Evolutionary conservation across 1,284 basidiomycete genomes (phyloP).

Genomic region (Hemileia vastatrix): DNA sequence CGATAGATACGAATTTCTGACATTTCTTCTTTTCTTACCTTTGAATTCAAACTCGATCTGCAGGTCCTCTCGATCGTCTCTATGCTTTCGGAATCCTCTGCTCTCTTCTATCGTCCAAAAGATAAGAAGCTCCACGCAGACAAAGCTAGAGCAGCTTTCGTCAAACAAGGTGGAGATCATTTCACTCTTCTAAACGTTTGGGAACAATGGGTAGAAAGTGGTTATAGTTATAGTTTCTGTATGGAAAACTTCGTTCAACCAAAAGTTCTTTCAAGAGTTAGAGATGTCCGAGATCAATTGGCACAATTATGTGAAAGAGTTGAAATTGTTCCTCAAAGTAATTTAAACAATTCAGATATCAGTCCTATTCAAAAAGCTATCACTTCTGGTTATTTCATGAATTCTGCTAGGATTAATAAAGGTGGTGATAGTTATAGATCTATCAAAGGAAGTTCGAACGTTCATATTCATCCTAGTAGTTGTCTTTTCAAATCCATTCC

Average conservation of each 20-base stretch:
- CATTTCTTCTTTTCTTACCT: background rate
- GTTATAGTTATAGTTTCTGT: background rate
- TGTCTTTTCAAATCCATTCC: background rate
- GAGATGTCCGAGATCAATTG: background rate
- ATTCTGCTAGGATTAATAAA: constrained; percentile 31
- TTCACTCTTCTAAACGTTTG: constrained; percentile 5
- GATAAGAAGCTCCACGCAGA: constrained; percentile 6
- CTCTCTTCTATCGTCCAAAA: constrained; percentile 6
- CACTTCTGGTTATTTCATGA: background rate
- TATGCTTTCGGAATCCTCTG: constrained; percentile 1
- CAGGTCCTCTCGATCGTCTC: constrained; percentile 5
- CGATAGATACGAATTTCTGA: background rate
- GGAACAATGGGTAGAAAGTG: constrained; percentile 2
- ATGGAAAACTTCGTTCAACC: background rate
- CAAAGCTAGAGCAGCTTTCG: background rate
- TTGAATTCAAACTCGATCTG: background rate
- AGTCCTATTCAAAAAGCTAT: background rate
- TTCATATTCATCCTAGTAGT: background rate
- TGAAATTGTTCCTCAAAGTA: background rate
- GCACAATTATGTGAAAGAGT: background rate
- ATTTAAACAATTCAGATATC: too few species aligned
- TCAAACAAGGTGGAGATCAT: background rate
- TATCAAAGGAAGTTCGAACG: background rate
- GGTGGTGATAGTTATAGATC: constrained; percentile 30
- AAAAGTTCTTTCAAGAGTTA: background rate